phyloP scores from a whole-genome alignment of 805 yeast species.

The Ogataea dorogensis region DNA sequence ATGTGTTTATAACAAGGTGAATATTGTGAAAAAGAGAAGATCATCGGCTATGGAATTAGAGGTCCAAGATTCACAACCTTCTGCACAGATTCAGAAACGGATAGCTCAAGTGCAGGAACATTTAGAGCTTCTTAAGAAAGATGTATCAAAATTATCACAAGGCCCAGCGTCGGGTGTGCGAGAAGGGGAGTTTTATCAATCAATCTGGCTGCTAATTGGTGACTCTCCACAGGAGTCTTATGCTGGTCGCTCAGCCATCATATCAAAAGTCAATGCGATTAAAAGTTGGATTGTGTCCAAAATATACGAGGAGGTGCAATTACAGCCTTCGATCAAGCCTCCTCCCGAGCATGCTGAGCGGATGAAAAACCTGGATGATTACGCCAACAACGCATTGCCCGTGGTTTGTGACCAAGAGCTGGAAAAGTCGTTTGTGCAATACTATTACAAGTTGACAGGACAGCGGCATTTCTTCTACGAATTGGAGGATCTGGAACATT shows the following conservation, averaged over 20 bases:
- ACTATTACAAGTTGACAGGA: slow-evolving; percentile 12
- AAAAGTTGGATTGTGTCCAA: slow-evolving; percentile 19
- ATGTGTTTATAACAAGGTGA: background rate
- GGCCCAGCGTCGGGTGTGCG: no score
- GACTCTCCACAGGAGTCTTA: slow-evolving; percentile 19
- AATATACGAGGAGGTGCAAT: slow-evolving; percentile 14
- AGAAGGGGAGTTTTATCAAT: slow-evolving; percentile 14
- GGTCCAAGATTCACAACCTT: background rate
- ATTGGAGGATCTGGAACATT: slow-evolving; percentile 6
- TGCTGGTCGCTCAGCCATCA: slow-evolving; percentile 27
- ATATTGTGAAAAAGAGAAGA: background rate
- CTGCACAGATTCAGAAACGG: background rate
- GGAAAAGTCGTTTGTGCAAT: slow-evolving; percentile 11
- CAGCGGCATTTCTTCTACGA: slow-evolving; percentile 20
- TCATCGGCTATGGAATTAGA: no score
- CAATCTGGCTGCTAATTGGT: slow-evolving; percentile 15
- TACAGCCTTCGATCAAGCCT: slow-evolving; percentile 7
- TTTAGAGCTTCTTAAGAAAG: slow-evolving; percentile 3
- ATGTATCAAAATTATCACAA: no score
- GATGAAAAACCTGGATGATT: slow-evolving; percentile 9
- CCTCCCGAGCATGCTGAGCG: slow-evolving; percentile 13
- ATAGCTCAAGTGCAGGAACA: slow-evolving; percentile 3
- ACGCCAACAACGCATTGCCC: background rate
- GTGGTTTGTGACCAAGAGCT: slow-evolving; percentile 1
- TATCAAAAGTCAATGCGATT: slow-evolving; percentile 28